phyloP scores from a whole-genome alignment of 2,329 filamentous ascomycete species.

The Phialophora expanda region DNA sequence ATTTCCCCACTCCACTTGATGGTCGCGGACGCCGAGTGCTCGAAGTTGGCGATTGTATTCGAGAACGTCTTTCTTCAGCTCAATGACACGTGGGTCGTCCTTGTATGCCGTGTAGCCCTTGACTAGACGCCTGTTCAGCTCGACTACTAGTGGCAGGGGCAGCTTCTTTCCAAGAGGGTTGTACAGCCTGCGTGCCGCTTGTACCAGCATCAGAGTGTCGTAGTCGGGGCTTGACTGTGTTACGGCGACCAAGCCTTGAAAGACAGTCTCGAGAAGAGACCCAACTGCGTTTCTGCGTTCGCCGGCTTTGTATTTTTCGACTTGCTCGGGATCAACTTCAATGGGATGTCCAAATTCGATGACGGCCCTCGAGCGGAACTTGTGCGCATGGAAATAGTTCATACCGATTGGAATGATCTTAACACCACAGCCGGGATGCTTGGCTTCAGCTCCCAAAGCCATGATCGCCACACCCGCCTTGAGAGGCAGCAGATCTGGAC shows the following conservation, averaged over 20 bases:
- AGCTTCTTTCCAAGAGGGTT: conserved; percentile 94
- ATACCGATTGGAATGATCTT: conserved; percentile 97
- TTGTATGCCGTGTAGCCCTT: conserved; percentile 93
- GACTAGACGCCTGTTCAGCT: conserved; percentile 88
- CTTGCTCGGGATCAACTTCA: conserved; percentile 79
- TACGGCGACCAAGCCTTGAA: conserved; percentile 81
- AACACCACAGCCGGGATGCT: conserved; percentile 82
- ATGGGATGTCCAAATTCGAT: conserved; percentile 93
- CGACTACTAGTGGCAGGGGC: conserved; percentile 87
- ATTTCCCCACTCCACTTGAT: conserved; percentile 80
- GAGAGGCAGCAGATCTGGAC: conserved; percentile 85
- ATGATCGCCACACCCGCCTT: conserved; percentile 98
- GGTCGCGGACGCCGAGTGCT: conserved; percentile 85
- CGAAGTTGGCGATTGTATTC: conserved; percentile 87
- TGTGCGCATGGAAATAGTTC: conserved; percentile 99
- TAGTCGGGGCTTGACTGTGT: conserved; percentile 93
- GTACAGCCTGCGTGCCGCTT: conserved; percentile 90
- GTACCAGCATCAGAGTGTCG: conserved; percentile 93
- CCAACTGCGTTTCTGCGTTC: conserved; percentile 86
- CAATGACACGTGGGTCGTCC: conserved; percentile 80
- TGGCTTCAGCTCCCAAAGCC: conserved; percentile 86
- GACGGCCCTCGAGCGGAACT: conserved; percentile 93
- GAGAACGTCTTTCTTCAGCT: conserved; percentile 74
- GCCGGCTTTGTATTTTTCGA: conserved; percentile 82
- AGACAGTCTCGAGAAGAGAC: conserved; percentile 81